Evolutionary conservation across 768 basidiomycete genomes (phyloP), one percentile per base, ranked within the genome.

Genomic region (Arthromyces matolae): DNA sequence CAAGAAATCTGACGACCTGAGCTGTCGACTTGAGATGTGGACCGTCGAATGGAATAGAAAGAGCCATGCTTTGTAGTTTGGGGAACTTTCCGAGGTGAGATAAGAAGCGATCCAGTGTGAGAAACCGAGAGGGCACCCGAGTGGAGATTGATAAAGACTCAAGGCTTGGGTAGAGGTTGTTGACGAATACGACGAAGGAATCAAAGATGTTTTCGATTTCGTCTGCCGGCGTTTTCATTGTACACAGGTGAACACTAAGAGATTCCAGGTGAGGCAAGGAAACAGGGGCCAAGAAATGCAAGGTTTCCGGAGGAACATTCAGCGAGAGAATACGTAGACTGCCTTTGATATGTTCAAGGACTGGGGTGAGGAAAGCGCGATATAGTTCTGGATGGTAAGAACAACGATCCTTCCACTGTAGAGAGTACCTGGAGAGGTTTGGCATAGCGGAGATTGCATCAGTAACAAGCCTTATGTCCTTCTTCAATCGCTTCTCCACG

Each of bases 21-120:
- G 39, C 28, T 0, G 68, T 65, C 25, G 70, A 59, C 8, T 66
- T 57, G 20, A 78, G 64, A 28, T 76, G 72, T 5, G 56, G 60
- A 6, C 75, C 74, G 34, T 77, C 69, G 42, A 69, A 74, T 6
- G 77, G 76, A 13, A 77, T 72, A 23, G 68, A 71, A 12, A 78
- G 58, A 1, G 64, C 49, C 34, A 77, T 60, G 1, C 64, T 58
- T n/a, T 45, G 60, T 12, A 78, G 64, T 32, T 48, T 62, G n/a
- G 72, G 70, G 29, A 74, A 75, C 12, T 52, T 58, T 0, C 70
- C 72, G 28, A 76, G 60, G 36, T 56, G 52, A 13, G 52, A 46
- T 52, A 74, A 72, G 31, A 78, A 64, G 19, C 57, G 61, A 45
- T 62, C 56, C 13, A 78, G 57, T 53, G 72, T 69, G 33, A 78